A percentile compares a stretch with the other conserved stretches of the same genome.
phyloP scores from a whole-genome alignment of 768 basidiomycete genomes.

The Fomitopsis pulvina region DNA sequence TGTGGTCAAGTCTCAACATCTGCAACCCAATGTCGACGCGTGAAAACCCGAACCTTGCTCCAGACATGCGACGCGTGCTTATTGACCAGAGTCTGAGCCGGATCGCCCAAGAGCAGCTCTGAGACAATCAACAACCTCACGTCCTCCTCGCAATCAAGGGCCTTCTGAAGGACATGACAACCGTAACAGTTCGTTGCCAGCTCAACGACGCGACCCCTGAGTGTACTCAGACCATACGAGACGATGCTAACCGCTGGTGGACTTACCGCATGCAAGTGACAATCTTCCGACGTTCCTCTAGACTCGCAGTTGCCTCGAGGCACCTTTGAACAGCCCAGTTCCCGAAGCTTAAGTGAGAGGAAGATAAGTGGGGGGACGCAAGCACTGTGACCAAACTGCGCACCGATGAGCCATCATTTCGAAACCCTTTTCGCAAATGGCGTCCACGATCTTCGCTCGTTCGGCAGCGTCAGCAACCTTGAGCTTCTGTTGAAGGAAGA shows the following conservation, averaged over 20 bases:
- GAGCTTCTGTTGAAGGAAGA: conserved; percentile 85
- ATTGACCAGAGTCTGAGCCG: conserved; percentile 80
- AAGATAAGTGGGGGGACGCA: neutral
- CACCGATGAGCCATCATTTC: conserved; percentile 93
- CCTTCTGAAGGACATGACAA: conserved; percentile 85
- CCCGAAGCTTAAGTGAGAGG: conserved; percentile 53
- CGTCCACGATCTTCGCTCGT: conserved; percentile 78
- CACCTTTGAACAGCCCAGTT: conserved; percentile 91
- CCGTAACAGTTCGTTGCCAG: conserved; percentile 87
- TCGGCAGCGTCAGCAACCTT: conserved; percentile 79
- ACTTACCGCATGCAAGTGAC: conserved; percentile 79
- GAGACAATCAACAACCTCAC: conserved; percentile 77
- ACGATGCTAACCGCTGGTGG: neutral
- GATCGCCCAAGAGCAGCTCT: conserved; percentile 78
- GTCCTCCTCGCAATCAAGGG: conserved; percentile 86
- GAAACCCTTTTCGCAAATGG: conserved; percentile 76
- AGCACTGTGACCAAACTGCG: conserved; percentile 6
- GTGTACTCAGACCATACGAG: neutral
- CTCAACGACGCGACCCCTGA: conserved; percentile 76
- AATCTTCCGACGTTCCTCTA: conserved; percentile 74
- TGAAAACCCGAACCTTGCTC: conserved; percentile 57
- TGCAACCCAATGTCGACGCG: neutral
- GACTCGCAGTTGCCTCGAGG: conserved; percentile 69
- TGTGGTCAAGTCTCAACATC: conserved; percentile 21
- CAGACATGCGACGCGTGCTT: conserved; percentile 91